These are phyloP conservation scores for Juncus effusus DNA, from an alignment of 176 grass and related monocot species.

Conservation along the genomic window DNA sequence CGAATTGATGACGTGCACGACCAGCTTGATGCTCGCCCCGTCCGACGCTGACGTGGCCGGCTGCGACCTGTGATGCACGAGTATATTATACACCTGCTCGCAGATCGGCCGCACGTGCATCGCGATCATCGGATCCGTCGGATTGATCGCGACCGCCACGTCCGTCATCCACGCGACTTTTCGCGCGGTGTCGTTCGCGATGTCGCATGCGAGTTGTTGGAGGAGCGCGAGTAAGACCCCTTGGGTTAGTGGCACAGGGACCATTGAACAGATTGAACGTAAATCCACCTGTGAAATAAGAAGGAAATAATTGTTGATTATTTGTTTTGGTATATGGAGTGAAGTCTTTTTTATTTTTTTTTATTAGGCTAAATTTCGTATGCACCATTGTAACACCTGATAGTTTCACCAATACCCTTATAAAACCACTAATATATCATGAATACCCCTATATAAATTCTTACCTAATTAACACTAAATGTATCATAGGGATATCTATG, in stretches of 20 bases:
- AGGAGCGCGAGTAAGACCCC: slow-evolving; percentile 87
- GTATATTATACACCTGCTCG: slow-evolving; percentile 63
- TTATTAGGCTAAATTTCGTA: too few relatives aligned
- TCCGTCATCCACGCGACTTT: slow-evolving; percentile 82
- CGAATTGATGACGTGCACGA: slow-evolving; percentile 79
- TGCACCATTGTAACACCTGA: not conserved
- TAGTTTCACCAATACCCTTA: too few relatives aligned
- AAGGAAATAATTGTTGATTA: slow-evolving; percentile 6
- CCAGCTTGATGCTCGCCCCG: slow-evolving; percentile 40
- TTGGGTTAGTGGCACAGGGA: slow-evolving; percentile 67
- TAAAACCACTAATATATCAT: too few relatives aligned
- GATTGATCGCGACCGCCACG: slow-evolving; percentile 65
- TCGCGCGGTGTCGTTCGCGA: slow-evolving; percentile 50
- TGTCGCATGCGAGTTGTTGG: slow-evolving; percentile 83
- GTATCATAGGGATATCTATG: too few relatives aligned
- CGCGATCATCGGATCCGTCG: slow-evolving; percentile 51
- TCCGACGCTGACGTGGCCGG: slow-evolving; percentile 40
- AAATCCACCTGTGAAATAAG: slow-evolving; percentile 66
- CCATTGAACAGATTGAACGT: slow-evolving; percentile 49
- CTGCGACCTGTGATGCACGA: slow-evolving; percentile 47
- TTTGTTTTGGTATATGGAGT: slow-evolving; percentile 14
- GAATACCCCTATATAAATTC: too few relatives aligned
- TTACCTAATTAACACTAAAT: too few relatives aligned
- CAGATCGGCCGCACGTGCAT: slow-evolving; percentile 78
- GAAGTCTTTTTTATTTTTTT: too few relatives aligned